Evolutionary conservation across 2,329 filamentous ascomycete genomes (phyloP), one percentile per base, ranked within the genome.

Genomic region (Talaromyces pinophilus): DNA sequence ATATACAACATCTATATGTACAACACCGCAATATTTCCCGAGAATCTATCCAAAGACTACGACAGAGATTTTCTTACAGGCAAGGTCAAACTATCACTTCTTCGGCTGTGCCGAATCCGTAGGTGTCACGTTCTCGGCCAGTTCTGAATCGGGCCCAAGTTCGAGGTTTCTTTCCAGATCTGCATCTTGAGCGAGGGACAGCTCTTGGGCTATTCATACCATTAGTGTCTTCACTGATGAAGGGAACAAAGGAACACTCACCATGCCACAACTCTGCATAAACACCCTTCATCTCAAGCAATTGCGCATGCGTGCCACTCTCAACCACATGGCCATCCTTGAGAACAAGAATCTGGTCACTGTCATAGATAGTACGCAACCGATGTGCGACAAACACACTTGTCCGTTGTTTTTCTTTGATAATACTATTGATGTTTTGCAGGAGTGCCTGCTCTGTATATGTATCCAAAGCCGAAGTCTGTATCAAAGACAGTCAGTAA

Each of bases 341-440:
- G 65, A 98, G 81, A 44, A 98, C 95, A 72, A 98, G 93, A 72
- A 98, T 98, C 72, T 93, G 82, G 78, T 98, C 91, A 46, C 92
- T 92, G 74, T 98, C 95, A 74, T 92, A 96, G 70, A 99, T 97
- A 0, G 95, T 98, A 62, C 94, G 87, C 67, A 99, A 81, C 19
- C 95, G 87, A 78, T 98, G 95, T 6, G 95, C 95, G 5, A 99
- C 91, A 75, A 98, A 98, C 0, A 99, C 92, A 71, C 93, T 97
- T 0, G 95, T 98, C 65, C 93, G 87, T 2, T 84, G 83, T 81
- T 96, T 97, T 73, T 97, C 93, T 71, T 90, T 90, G 63, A 98
- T 82, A 63, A 98, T 95, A 70, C 90, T 90, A 78, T 97, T 97
- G 77, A 98, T 97, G 75, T 97, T 96, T 68, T 89, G 85, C 82